phyloP scores from a whole-genome alignment of 371 early-diverging fungal species.

The Catenaria anguillulae region DNA sequence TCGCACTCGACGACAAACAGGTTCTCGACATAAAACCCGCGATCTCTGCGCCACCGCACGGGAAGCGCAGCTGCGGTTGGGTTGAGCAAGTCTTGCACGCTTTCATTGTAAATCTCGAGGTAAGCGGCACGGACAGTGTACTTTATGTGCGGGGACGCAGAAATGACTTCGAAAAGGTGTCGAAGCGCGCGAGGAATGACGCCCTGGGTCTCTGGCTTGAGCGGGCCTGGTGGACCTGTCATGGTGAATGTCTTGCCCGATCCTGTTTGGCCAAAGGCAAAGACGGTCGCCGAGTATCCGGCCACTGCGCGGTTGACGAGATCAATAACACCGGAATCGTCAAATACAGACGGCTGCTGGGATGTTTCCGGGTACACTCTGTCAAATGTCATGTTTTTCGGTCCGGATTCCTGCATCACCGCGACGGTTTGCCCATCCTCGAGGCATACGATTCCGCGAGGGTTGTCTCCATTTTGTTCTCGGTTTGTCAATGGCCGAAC shows the following conservation, averaged over 20 bases:
- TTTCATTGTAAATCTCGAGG: conserved; percentile 53
- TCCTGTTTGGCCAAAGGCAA: conserved; percentile 52
- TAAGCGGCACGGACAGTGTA: conserved; percentile 24
- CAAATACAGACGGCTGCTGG: conserved; percentile 22
- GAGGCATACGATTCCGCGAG: not conserved
- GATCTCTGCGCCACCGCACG: conserved; percentile 22
- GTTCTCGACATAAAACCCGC: conserved; percentile 34
- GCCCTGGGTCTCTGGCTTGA: conserved; percentile 15
- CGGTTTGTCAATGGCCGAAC: not conserved
- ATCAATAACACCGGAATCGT: conserved; percentile 23
- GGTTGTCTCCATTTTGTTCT: not conserved
- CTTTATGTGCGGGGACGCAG: not conserved
- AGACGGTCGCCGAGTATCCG: conserved; percentile 35
- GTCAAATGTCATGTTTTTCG: conserved; percentile 20
- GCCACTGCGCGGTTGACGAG: conserved; percentile 23
- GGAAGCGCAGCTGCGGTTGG: conserved; percentile 18
- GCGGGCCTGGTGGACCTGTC: conserved; percentile 21
- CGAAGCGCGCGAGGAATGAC: conserved; percentile 29
- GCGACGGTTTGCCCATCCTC: conserved; percentile 7
- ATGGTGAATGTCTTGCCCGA: conserved; percentile 55
- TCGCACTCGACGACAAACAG: conserved; percentile 31
- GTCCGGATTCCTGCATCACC: conserved; percentile 1
- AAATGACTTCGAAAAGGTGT: conserved; percentile 20
- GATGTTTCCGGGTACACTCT: conserved; percentile 15
- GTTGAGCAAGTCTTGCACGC: conserved; percentile 20